Percentiles rank a stretch among this genome's conserved stretches.
Evolutionary conservation across 2,329 filamentous ascomycete species (phyloP).

Genomic region (Colletotrichum tofieldiae): DNA sequence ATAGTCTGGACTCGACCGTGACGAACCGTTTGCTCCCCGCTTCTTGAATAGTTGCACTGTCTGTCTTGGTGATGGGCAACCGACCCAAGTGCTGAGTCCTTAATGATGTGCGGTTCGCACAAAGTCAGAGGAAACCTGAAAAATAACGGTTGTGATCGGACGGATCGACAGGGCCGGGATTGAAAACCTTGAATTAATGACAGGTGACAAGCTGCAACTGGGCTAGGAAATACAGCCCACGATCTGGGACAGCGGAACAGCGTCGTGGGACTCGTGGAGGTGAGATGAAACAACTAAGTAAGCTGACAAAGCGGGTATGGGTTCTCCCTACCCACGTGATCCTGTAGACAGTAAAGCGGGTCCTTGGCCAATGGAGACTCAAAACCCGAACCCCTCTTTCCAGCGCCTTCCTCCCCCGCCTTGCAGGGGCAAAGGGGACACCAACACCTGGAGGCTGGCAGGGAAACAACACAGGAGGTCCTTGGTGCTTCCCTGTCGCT

Average conservation of each 20-base stretch:
- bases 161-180: conserved; percentile 14
- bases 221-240: not conserved
- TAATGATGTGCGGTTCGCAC: not conserved
- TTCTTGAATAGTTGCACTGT: not conserved
- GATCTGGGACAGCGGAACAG: not conserved
- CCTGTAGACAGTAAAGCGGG: not conserved
- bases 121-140: conserved; percentile 1
- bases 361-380: conserved; percentile 11
- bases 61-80: not conserved
- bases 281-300: not conserved
- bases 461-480: not conserved
- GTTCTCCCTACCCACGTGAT: not conserved
- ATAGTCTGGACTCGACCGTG: not conserved
- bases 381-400: conserved; percentile 1
- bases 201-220: conserved; percentile 20
- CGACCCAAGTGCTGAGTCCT: not conserved
- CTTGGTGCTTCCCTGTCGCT: not conserved
- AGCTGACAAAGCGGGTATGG: not conserved
- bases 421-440: conserved; percentile 15
- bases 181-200: conserved; percentile 10
- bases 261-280: not conserved
- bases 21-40: not conserved
- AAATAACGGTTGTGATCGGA: conserved; percentile 12
- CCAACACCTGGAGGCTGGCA: not conserved
- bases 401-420: conserved; percentile 31